Percentiles rank a stretch among this genome's conserved stretches.
Conservation (phyloP, 2,329 filamentous ascomycete genomes). For the Monosporascus sp. region DNA sequence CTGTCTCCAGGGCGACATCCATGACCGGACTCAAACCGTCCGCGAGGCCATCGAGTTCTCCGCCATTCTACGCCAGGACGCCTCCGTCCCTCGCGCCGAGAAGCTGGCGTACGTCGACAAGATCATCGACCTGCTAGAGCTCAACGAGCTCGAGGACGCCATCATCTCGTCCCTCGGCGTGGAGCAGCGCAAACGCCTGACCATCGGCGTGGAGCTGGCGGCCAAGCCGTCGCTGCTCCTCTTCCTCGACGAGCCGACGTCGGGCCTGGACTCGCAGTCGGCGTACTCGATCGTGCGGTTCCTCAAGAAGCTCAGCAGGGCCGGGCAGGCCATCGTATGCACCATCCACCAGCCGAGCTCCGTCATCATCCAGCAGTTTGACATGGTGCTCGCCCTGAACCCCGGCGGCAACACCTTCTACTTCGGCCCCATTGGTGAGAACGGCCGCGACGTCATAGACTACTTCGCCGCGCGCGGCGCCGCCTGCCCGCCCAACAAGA, state of each 20-base stretch:
- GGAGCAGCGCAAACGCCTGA: conserved; percentile 67
- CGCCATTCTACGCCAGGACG: conserved; percentile 78
- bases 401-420: conserved; percentile 68
- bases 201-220: conserved; percentile 69
- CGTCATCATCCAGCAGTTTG: conserved; percentile 66
- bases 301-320: conserved; percentile 60
- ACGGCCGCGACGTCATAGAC: conserved; percentile 58
- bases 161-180: conserved; percentile 61
- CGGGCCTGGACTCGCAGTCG: conserved; percentile 64
- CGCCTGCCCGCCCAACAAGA: conserved; percentile 53
- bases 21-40: conserved; percentile 70
- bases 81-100: conserved; percentile 64
- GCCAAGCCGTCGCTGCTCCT: conserved; percentile 63
- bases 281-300: conserved; percentile 66
- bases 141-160: conserved; percentile 63
- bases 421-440: conserved; percentile 67
- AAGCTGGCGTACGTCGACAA: conserved; percentile 89
- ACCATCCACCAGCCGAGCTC: conserved; percentile 71
- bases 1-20: conserved; percentile 68
- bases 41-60: conserved; percentile 80
- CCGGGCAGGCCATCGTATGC: conserved; percentile 68
- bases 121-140: conserved; percentile 80
- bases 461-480: conserved; percentile 66
- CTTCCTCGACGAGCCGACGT: conserved; percentile 70
- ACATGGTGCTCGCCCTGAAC: conserved; percentile 67